phyloP scores from a whole-genome alignment of 352 stramenopile species.

The Phytopythium aichiense region DNA sequence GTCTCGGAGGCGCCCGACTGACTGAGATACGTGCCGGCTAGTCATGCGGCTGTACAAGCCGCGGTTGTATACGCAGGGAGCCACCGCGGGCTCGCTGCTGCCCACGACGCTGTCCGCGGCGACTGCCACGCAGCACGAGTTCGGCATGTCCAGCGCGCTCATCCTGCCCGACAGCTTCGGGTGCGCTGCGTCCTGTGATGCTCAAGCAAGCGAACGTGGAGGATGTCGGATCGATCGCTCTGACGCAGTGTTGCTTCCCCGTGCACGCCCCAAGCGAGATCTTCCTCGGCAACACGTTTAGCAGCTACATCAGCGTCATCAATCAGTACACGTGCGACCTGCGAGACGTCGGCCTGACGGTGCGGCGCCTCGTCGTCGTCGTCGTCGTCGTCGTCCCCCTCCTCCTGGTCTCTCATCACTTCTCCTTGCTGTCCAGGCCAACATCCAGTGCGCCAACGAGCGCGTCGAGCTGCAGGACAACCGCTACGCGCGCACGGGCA shows the following conservation, averaged over 20 bases:
- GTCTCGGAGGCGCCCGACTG: background rate
- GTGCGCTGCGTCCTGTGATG: constrained; percentile 16
- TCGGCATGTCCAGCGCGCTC: constrained; percentile 85
- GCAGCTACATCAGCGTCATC: constrained; percentile 91
- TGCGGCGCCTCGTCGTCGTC: constrained; percentile 8
- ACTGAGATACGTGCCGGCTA: constrained; percentile 6
- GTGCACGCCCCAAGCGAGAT: constrained; percentile 61
- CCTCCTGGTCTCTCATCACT: background rate
- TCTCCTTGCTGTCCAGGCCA: constrained; percentile 30
- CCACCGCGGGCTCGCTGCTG: constrained; percentile 48
- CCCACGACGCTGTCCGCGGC: constrained; percentile 47
- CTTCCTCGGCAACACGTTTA: constrained; percentile 91
- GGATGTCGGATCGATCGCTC: background rate
- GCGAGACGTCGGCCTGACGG: constrained; percentile 67
- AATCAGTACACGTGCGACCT: constrained; percentile 85
- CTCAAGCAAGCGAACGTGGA: too few species aligned
- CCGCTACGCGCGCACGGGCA: constrained; percentile 60
- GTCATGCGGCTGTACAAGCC: constrained; percentile 92
- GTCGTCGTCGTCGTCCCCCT: background rate
- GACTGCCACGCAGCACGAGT: constrained; percentile 65
- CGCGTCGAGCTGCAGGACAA: constrained; percentile 79
- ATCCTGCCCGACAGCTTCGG: constrained; percentile 91
- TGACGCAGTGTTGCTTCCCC: constrained; percentile 1
- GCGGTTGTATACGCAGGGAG: constrained; percentile 64
- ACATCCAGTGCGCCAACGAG: constrained; percentile 85